phyloP scores from a whole-genome alignment of 495 filamentous ascomycete genomes.

The Talaromyces borbonicus region DNA sequence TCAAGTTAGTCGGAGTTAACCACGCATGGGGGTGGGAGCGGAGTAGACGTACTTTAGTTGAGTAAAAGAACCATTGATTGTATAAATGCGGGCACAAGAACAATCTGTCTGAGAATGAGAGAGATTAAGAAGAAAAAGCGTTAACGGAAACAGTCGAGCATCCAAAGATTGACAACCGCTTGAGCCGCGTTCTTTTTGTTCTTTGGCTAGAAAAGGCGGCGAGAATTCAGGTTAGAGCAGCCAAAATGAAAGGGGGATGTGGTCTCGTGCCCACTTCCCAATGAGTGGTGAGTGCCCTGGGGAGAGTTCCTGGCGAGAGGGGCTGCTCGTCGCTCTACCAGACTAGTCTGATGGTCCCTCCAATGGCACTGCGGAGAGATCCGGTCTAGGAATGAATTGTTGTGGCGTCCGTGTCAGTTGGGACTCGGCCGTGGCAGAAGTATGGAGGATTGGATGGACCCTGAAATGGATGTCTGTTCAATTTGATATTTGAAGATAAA shows the following conservation, averaged over 20 bases:
- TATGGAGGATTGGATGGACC: too few species aligned
- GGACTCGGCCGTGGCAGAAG: too few species aligned
- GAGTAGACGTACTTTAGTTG: neutral
- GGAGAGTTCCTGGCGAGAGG: too few species aligned
- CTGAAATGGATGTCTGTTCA: too few species aligned
- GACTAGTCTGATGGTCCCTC: too few species aligned
- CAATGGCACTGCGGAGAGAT: too few species aligned
- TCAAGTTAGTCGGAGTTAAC: neutral
- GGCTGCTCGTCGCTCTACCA: too few species aligned
- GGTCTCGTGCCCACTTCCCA: conserved; percentile 6
- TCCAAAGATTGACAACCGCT: neutral
- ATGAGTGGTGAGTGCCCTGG: too few species aligned
- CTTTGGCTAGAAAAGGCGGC: too few species aligned
- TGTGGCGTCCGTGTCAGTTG: too few species aligned
- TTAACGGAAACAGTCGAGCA: neutral
- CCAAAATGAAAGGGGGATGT: conserved; percentile 5
- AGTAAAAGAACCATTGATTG: neutral
- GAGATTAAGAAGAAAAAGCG: neutral
- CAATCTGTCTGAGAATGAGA: neutral
- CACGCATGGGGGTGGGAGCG: neutral
- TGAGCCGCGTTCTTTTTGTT: neutral
- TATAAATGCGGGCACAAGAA: neutral
- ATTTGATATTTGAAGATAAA: too few species aligned
- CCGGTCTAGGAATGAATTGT: too few species aligned
- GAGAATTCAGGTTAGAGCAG: neutral